Conservation (phyloP, 179 eudicot genomes). For the Beta corolliflora region DNA sequence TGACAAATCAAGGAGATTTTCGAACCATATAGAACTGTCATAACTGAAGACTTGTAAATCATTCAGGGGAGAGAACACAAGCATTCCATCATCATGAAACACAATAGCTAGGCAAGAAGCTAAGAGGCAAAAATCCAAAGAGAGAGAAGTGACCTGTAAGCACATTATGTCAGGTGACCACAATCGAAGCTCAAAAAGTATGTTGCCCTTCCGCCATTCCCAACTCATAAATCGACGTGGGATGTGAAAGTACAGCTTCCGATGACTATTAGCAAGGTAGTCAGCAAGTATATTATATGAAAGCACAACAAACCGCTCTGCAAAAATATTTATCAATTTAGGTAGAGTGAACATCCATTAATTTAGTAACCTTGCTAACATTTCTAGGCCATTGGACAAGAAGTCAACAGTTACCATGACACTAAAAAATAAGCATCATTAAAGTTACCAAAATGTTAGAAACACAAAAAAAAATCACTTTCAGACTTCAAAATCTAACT, state of each 20-base stretch:
- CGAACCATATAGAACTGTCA: background rate
- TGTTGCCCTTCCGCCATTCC: conserved; percentile 78
- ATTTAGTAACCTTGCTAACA: background rate
- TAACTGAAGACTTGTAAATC: background rate
- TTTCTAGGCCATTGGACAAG: background rate
- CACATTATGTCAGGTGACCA: conserved; percentile 97
- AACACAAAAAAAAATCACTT: background rate
- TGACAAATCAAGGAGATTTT: too few species aligned
- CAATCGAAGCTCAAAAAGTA: conserved; percentile 74
- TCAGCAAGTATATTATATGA: conserved; percentile 96
- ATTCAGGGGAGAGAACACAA: background rate
- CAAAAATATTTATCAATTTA: conserved; percentile 26
- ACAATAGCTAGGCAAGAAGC: background rate
- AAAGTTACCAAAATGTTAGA: background rate
- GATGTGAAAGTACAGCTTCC: conserved; percentile 78
- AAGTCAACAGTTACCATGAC: background rate
- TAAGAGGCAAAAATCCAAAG: background rate
- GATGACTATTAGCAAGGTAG: conserved; percentile 76
- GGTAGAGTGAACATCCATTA: background rate
- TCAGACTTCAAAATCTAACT: background rate
- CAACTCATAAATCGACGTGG: conserved; percentile 74
- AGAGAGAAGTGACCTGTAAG: conserved; percentile 64
- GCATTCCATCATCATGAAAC: conserved; percentile 8
- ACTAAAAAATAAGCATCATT: background rate
- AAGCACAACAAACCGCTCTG: conserved; percentile 80